Base-by-base conservation (phyloP, 2,329 filamentous ascomycete species). In the Pseudocercospora cruenta region DNA sequence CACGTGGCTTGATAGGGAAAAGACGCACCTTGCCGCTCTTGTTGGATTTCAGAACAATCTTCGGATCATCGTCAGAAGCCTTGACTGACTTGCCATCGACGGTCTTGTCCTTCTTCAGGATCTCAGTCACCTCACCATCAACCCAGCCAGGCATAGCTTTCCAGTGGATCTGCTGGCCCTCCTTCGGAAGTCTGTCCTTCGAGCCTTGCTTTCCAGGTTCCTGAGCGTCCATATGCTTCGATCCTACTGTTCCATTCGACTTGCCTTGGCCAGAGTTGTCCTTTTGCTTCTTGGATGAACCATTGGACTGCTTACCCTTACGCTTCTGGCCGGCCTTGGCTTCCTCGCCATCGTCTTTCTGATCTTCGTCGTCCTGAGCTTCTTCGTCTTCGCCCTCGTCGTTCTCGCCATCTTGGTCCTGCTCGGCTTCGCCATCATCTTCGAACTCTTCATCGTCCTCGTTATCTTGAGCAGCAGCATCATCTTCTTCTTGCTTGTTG, bases 141-240 rank as follows among this genome's bases (percentile, higher is more conserved):
- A 82, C 75, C 60, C 74, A 80, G 0, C 80, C 80, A 0, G 78
- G 75, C 51, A 78, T 67, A 12, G 78, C 68, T 65, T 81, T 79
- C 80, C 81, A 82, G 39, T 78, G 75, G 7, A 80, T 78, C 59
- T 78, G 71, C 71, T 82, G 79, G 14, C 80, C 81, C 66, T 78
- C 74, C 63, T 77, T 75, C 4, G 81, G 81, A 3, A 83, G 61
- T 16, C 77, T 70, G 54, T 79, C 73, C 8, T 69, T 70, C 2
- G 76, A 77, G 10, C 76, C 77, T 55, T 70, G 71, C 28, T 71
- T 65, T 1, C 73, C 76, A 4, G 76, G 77, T 19, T 74, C 69
- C 21, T 74, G 67, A 28, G 71, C 39, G 65, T 60, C 60, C 63
- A 73, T 78, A 70, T 70, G 76, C 73, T 76, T 80, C 59, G 65